Evolutionary conservation across 225 moss, liverwort and hornwort genomes (phyloP), one percentile per base, ranked within the genome.

Genomic region (Anthoceros angustus): DNA sequence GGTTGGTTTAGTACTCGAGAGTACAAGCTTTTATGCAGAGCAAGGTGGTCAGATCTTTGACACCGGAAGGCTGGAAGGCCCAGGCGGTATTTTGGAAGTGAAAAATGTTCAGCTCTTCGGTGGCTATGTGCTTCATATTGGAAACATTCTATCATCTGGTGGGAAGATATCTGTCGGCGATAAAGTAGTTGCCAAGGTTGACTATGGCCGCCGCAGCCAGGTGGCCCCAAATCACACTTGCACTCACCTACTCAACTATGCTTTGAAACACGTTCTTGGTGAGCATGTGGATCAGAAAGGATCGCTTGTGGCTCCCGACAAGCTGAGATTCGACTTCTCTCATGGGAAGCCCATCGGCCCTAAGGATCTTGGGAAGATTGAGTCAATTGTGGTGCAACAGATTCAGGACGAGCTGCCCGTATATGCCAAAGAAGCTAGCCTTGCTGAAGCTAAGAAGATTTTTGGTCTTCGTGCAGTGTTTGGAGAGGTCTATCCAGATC

Each of bases 31-130:
- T 66, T 84, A 84, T 70, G 81, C 84, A 15, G 84, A 84, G 63
- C 81, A 81, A 81, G 84, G 84, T 72, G 84, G 84, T 42, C 78
- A 83, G 83, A 84, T 84, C 67, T 80, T 72, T 67, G 83, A 84
- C 23, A 78, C 80, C 8, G 83, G 83, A 64, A 60, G 74, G 25
- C 67, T 84, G 80, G 77, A 76, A 74, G 78, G 83, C 61, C 78
- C 80, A 63, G 72, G 70, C 74, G 83, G 83, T 64, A 66, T 67
- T 73, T 74, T 81, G 64, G 81, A 81, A 73, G 84, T 84, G 63
- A 77, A 77, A 64, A 81, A 84, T 25, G 84, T 71, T 40, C 84
- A 84, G 70, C 62, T 77, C 2, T 84, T 81, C 77, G 84, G 71
- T 69, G 84, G 84, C 62, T 84, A 81, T 77, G 81, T 81, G 63